phyloP scores from a whole-genome alignment of 2,329 filamentous ascomycete species.

The Colletotrichum navitas region DNA sequence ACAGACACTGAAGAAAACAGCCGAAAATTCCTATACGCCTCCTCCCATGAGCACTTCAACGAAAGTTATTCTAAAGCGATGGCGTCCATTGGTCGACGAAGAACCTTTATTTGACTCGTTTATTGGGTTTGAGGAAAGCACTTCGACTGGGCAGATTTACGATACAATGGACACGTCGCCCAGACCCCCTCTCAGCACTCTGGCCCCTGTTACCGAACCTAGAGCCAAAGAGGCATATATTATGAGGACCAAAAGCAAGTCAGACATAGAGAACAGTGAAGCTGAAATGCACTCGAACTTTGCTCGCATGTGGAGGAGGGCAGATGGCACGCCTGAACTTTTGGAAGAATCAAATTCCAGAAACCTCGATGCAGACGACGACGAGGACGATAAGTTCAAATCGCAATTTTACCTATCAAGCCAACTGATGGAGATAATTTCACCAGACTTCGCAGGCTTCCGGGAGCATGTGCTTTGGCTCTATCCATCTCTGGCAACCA shows the following conservation, averaged over 20 bases:
- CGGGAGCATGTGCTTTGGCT: constrained; percentile 77
- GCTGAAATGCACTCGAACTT: constrained; percentile 54
- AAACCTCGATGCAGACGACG: constrained; percentile 54
- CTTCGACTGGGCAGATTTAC: too few species aligned
- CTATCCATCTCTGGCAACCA: constrained; percentile 76
- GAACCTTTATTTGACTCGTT: too few species aligned
- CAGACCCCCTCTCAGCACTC: constrained; percentile 50
- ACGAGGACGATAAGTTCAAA: constrained; percentile 75
- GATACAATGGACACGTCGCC: too few species aligned
- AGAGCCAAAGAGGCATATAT: constrained; percentile 63
- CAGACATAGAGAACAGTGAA: constrained; percentile 58
- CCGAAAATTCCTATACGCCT: too few species aligned
- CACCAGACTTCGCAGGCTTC: constrained; percentile 82
- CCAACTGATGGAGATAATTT: constrained; percentile 74
- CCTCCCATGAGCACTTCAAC: too few species aligned
- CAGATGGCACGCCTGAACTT: constrained; percentile 65
- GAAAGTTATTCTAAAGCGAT: too few species aligned
- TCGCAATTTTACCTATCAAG: too few species aligned
- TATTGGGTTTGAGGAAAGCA: too few species aligned
- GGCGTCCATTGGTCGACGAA: too few species aligned
- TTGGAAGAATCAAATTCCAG: constrained; percentile 52
- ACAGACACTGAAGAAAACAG: too few species aligned
- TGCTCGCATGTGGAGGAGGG: constrained; percentile 63
- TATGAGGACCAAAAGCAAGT: constrained; percentile 68
- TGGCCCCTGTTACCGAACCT: constrained; percentile 60